Percentiles rank a stretch among this genome's conserved stretches.
phyloP scores from a whole-genome alignment of 2,329 filamentous ascomycete genomes.

The Aspergillus udagawae region DNA sequence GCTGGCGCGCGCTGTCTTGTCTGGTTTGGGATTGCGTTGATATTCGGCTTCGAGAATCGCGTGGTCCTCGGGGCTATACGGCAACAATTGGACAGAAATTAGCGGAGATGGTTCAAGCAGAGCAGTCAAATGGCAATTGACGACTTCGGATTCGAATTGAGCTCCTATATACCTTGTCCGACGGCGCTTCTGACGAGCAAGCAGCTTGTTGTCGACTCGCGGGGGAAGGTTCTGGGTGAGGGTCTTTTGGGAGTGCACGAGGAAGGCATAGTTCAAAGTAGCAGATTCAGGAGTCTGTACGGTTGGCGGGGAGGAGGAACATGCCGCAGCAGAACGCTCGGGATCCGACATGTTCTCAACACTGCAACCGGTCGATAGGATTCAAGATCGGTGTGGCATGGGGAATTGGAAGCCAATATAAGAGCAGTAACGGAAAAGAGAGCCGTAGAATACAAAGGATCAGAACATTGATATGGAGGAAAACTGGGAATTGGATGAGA shows the following conservation, averaged over 20 bases:
- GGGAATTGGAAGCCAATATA: conserved; percentile 3
- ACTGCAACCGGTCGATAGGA: conserved; percentile 6
- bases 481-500: background rate
- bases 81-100: background rate
- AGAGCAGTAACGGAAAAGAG: conserved; percentile 4
- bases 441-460: conserved; percentile 9
- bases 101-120: conserved; percentile 5
- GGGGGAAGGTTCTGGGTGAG: conserved; percentile 54
- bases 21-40: conserved; percentile 78
- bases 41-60: conserved; percentile 83
- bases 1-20: conserved; percentile 78
- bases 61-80: conserved; percentile 76
- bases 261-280: conserved; percentile 49
- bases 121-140: background rate
- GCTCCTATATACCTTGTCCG: conserved; percentile 54
- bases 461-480: background rate
- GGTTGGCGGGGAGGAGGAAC: conserved; percentile 32
- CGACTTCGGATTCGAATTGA: conserved; percentile 3
- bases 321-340: conserved; percentile 27
- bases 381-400: conserved; percentile 16
- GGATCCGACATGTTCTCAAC: conserved; percentile 32
- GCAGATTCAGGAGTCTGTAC: conserved; percentile 30
- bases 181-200: conserved; percentile 58
- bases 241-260: conserved; percentile 58
- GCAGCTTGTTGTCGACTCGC: conserved; percentile 56